Evolutionary conservation across 108 stramenopile genomes (phyloP), one percentile per base, ranked within the genome.

Genomic region (Skeletonema costatum): DNA sequence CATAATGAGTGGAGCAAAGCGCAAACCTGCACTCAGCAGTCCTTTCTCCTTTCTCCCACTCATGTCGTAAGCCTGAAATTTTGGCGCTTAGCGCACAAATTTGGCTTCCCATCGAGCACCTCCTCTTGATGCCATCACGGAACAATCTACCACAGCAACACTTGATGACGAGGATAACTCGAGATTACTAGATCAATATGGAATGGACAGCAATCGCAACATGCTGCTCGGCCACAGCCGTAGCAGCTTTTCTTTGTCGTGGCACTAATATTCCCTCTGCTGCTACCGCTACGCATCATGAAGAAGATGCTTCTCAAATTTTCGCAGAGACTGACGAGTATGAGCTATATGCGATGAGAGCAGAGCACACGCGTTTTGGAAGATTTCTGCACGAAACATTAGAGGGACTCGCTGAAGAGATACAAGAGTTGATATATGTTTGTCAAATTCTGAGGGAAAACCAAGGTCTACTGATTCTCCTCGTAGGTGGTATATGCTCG

Each of bases 361-460:
- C 9, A 19, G 66, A 71, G 35, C 60, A 62, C 33, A 66, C 72
- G 0, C 9, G 42, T 1, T 65, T 70, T 65, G 65, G 32, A 46
- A 60, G 73, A 38, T 31, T 75, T 3, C 5, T 75, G 6, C 73
- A 74, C 19, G 56, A 58, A 35, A 32, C 61, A 4, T 17, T 70
- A 7, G 70, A 74, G 62, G 33, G 64, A 6, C 66, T 61, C 58
- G 70, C 29, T 4, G 73, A 74, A 10, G 63, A 74, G 14, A 29
- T 81, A n/a, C 69, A 81, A 21, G 74, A 81, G 32, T 32, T 81
- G 25, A 41, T 70, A 0, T 81, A 71, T 50, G 74, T 81, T 7
- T 74, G 46, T 44, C 68, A 68, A 6, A 31, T 81, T 35, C 30
- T 81, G 48, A 70, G 65, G 50, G 80, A 81, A 33, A 66, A 81